Percentiles rank a stretch among this genome's conserved stretches.
Conservation (phyloP, 352 stramenopile species). For the Phytophthora parvispora region DNA sequence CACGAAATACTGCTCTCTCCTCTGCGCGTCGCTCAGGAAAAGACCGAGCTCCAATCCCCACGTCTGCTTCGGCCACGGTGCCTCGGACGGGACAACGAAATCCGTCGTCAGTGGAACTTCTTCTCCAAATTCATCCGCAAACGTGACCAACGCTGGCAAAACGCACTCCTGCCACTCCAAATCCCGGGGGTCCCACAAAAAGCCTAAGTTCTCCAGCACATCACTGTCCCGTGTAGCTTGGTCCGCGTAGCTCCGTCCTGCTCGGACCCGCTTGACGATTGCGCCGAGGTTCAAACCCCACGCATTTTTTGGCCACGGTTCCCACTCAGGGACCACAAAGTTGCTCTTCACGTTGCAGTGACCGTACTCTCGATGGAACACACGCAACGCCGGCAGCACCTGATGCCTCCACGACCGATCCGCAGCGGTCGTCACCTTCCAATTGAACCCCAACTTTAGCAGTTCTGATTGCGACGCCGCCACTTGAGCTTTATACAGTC, state of each 20-base stretch:
- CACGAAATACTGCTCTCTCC: conserved; percentile 38
- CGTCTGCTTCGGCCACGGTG: conserved; percentile 34
- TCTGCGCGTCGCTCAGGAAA: conserved; percentile 27
- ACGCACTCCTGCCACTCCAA: conserved; percentile 40
- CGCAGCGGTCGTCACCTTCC: conserved; percentile 22
- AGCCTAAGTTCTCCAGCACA: conserved; percentile 18
- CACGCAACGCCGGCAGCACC: conserved; percentile 25
- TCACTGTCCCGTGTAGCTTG: conserved; percentile 20
- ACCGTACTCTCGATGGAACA: conserved; percentile 27
- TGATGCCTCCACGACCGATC: conserved; percentile 34
- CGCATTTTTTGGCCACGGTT: conserved; percentile 18
- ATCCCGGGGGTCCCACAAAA: conserved; percentile 27
- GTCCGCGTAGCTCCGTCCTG: conserved; percentile 14
- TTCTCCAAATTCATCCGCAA: conserved; percentile 30
- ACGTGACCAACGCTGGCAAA: conserved; percentile 36
- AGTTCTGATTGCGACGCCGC: conserved; percentile 20
- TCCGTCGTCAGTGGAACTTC: conserved; percentile 14
- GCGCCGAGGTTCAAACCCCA: conserved; percentile 35
- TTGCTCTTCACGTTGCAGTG: conserved; percentile 27
- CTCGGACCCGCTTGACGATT: conserved; percentile 33
- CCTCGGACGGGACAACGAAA: conserved; percentile 30
- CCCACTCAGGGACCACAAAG: conserved; percentile 28
- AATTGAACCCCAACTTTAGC: conserved; percentile 26
- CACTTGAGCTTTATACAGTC: conserved; percentile 27
- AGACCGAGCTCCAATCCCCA: conserved; percentile 30